Evolutionary conservation across 2,329 filamentous ascomycete genomes (phyloP).

Genomic region (Venturia effusa): DNA sequence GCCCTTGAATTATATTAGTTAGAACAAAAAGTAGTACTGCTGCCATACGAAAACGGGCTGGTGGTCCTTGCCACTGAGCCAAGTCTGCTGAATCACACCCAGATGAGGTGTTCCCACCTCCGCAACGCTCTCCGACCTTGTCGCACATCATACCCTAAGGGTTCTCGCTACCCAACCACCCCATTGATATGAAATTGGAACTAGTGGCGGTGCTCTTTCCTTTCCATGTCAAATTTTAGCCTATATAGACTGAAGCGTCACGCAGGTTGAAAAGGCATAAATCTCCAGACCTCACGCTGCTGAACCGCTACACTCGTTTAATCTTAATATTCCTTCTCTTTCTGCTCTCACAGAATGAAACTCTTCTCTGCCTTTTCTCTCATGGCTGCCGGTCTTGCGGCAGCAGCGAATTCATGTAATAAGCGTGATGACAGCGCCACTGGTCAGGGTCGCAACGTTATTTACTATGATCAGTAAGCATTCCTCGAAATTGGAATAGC

Average conservation of each 20-base stretch:
- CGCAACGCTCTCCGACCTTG: neutral
- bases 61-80: neutral
- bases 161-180: neutral
- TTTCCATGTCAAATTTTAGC: neutral
- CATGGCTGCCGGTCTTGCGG: neutral
- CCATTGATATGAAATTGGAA: neutral
- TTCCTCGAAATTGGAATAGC: neutral
- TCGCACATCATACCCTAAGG: neutral
- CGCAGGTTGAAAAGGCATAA: neutral
- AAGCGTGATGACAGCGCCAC: neutral
- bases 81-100: neutral
- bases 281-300: neutral
- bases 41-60: neutral
- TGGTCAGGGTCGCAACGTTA: neutral
- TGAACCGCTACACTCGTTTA: neutral
- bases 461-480: neutral
- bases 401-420: neutral
- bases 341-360: neutral
- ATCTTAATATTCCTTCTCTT: neutral
- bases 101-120: neutral
- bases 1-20: neutral
- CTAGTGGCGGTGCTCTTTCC: neutral
- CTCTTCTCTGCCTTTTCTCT: neutral
- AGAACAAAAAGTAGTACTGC: neutral
- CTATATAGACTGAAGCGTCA: neutral